Conservation (phyloP, 192 early-diverging fungal genomes). For the Powellomyces hirtus region DNA sequence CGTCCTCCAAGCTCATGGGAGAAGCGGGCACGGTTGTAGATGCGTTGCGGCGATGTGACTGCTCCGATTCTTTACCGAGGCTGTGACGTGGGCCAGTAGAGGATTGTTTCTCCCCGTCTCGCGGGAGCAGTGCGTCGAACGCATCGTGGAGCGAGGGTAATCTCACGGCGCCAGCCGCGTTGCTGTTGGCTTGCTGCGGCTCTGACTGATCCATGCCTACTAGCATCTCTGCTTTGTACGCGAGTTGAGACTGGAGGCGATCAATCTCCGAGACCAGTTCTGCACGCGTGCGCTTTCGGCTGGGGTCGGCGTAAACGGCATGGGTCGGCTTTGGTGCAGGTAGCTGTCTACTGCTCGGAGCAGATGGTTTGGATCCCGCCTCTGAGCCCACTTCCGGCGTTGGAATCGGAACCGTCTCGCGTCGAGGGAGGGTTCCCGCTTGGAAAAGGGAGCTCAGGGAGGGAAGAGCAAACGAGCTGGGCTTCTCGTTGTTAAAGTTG, state of each 20-base stretch:
- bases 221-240: not conserved
- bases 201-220: not conserved
- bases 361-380: not conserved
- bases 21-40: no score
- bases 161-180: no score
- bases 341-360: not conserved
- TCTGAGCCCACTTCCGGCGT: not conserved
- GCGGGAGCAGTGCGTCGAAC: not conserved
- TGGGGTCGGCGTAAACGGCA: not conserved
- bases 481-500: not conserved
- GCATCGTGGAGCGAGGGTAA: not conserved
- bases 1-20: not conserved
- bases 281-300: not conserved
- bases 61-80: no score
- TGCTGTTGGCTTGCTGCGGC: not conserved
- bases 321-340: not conserved
- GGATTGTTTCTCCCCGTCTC: no score
- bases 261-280: slow-evolving; percentile 3
- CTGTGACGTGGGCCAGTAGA: no score
- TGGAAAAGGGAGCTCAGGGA: not conserved
- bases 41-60: no score
- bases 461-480: not conserved
- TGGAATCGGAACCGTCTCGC: not conserved
- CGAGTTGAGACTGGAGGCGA: not conserved
- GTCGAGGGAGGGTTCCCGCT: not conserved